Evolutionary conservation across 2,329 filamentous ascomycete species (phyloP), one percentile per base, ranked within the genome.

Genomic region (Zymoseptoria passerinii): DNA sequence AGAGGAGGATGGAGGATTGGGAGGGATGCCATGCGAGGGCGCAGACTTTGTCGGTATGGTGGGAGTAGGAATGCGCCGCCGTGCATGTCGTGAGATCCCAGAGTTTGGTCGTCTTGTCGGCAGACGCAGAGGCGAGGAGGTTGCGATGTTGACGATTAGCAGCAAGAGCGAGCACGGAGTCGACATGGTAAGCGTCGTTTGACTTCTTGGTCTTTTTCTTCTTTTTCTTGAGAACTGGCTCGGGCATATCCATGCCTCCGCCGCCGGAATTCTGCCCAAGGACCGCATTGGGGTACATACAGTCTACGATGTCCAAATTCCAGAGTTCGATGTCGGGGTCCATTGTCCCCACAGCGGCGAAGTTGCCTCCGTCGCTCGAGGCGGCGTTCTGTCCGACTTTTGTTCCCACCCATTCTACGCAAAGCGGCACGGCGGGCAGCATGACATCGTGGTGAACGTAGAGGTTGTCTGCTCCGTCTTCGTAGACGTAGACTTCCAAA

Each of bases 401-500:
- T 57, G 96, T 81, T 72, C 96, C 90, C 50, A 99, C 77, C 94
- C 94, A 99, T 77, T 99, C 94, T 48, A 97, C 83, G 70, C 90
- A 94, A 6, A 99, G 84, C 9, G 94, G 94, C 70, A 99, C 96
- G 23, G 92, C 92, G 29, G 94, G 94, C 57, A 99, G 83, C 92
- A 99, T 97, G 68, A 99, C 95, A 75, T 99, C 94, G 81, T 99
- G 94, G 77, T 99, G 94, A 23, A 99, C 92, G 74, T 99, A 99
- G 61, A 99, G 86, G 73, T 99, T 99, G 76, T 97, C 94, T 50
- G 87, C 89, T 62, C 85, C 85, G 68, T 97, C 94, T 74, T 99
- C 94, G 76, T 97, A 99, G 28, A 99, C 91, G 70, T 97, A 96
- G 19, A 97, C 88, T 74, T 99, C 94, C 27, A 99, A 80, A 74